Conservation (phyloP, 768 basidiomycete genomes). For the Xerocomellus amylosporus region DNA sequence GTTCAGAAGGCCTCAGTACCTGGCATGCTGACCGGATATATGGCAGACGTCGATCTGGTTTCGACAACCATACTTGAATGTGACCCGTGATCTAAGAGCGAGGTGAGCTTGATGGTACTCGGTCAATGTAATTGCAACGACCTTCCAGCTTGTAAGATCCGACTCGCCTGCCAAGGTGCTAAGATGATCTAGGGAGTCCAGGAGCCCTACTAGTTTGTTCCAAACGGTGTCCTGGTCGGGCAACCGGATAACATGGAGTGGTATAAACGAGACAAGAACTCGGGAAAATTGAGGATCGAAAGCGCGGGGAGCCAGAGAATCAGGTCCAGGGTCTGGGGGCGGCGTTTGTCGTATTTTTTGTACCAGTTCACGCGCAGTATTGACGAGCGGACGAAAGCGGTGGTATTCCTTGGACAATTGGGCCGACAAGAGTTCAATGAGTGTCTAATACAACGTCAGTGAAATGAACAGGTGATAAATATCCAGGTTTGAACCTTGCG, state of each 20-base stretch:
- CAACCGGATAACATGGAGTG: constrained; percentile 57
- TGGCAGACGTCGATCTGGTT: constrained; percentile 41
- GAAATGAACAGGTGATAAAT: background rate
- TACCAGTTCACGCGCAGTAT: constrained; percentile 17
- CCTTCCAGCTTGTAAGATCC: constrained; percentile 63
- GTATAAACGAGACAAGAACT: constrained; percentile 64
- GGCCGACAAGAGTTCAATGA: constrained; percentile 26
- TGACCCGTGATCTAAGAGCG: constrained; percentile 46
- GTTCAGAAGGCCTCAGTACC: constrained; percentile 35
- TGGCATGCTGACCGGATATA: constrained; percentile 66
- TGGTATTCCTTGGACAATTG: constrained; percentile 28
- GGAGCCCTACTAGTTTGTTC: constrained; percentile 43
- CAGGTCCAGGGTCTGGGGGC: constrained; percentile 35
- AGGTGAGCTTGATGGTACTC: background rate
- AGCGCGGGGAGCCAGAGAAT: constrained; percentile 49
- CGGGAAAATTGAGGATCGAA: constrained; percentile 70
- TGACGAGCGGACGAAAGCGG: constrained; percentile 16
- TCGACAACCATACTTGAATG: constrained; percentile 46
- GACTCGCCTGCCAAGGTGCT: constrained; percentile 43
- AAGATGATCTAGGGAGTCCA: constrained; percentile 59
- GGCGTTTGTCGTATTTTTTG: constrained; percentile 25
- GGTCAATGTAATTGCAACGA: constrained; percentile 20
- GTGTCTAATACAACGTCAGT: constrained; percentile 19
- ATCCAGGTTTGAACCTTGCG: constrained; percentile 47
- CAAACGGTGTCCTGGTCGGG: constrained; percentile 52